Base-by-base conservation (phyloP, 2,329 filamentous ascomycete genomes). In the Fusarium nelsonii region DNA sequence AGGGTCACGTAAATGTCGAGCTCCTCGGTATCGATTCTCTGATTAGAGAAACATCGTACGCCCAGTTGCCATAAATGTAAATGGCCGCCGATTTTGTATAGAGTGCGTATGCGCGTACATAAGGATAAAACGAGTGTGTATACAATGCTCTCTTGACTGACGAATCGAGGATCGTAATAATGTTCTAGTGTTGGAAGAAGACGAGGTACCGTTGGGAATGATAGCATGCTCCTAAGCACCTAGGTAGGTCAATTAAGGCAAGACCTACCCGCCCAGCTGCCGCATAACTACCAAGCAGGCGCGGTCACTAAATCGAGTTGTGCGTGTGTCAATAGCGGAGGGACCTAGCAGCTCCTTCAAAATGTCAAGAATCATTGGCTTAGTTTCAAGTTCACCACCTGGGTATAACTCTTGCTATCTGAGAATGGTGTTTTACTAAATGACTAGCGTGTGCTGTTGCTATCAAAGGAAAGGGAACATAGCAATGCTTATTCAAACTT, bases 11-110 rank as follows among this genome's bases (percentile, higher is more conserved):
- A 63, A 87, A 91, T 89, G 6, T 41, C 20, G 39, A 41, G 14
- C 30, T 30, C 10, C 30, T 11, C 30, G 30, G 9, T 41, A 41
- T 41, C 4, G 39, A 15, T 20, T 81, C 52, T 83, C 78, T 74
- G 87, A 91, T 73, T 90, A 88, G 39, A 91, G 72, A 18, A 36
- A 20, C 11, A 49, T 91, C 89, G 23, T 23, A 23, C 23, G 23
- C 4, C 23, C 6, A 23, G 23, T 23, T 23, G 53, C 87, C 83
- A 59, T 89, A 86, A 23, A n/a, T 89, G 89, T 69, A 90, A 34
- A 91, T 85, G 1, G 89, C 86, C 11, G 91, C 84, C 39, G 9
- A 32, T 11, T 12, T 6, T 33, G 26, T 46, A 3, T 32, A 20
- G 34, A 23, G 28, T 28, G 23, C 32, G 28, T 11, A 23, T 14